phyloP scores from a whole-genome alignment of 2,329 filamentous ascomycete genomes.

The Fusarium floridanum region DNA sequence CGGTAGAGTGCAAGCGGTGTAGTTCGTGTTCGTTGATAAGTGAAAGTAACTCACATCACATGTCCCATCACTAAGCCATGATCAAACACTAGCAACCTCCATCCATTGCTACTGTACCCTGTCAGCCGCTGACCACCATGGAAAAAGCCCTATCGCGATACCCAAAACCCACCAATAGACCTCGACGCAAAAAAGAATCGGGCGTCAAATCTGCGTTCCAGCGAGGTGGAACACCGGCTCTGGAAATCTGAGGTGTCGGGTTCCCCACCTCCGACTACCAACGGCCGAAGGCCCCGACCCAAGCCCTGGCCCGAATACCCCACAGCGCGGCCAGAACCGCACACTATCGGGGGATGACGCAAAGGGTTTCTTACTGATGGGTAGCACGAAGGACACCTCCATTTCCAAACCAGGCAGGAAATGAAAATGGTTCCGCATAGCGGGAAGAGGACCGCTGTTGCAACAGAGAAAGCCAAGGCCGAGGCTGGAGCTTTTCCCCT shows the following conservation, averaged over 20 bases:
- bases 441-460: slow-evolving; percentile 17
- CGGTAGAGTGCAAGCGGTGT: background rate
- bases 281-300: slow-evolving; percentile 15
- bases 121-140: slow-evolving; percentile 36
- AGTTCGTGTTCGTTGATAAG: background rate
- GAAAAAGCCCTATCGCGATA: slow-evolving; percentile 18
- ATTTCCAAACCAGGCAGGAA: slow-evolving; percentile 8
- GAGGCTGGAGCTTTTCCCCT: background rate
- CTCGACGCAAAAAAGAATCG: slow-evolving; percentile 26
- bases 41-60: slow-evolving; percentile 16
- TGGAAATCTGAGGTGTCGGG: background rate
- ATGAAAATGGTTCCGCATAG: slow-evolving; percentile 27
- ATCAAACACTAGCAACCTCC: background rate
- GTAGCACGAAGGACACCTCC: slow-evolving; percentile 3
- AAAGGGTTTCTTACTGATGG: background rate
- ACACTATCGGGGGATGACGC: slow-evolving; percentile 42
- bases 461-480: background rate
- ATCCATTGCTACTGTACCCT: background rate
- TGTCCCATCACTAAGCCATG: background rate
- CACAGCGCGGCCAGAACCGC: slow-evolving; percentile 41
- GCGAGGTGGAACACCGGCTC: slow-evolving; percentile 4
- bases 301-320: slow-evolving; percentile 23
- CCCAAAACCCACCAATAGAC: slow-evolving; percentile 10
- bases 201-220: slow-evolving; percentile 18
- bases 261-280: slow-evolving; percentile 35